Percentiles rank a stretch among this genome's conserved stretches.
These are phyloP conservation scores for Stephania japonica DNA, from an alignment of 164 flowering plant genomes.

Conservation along the genomic window DNA sequence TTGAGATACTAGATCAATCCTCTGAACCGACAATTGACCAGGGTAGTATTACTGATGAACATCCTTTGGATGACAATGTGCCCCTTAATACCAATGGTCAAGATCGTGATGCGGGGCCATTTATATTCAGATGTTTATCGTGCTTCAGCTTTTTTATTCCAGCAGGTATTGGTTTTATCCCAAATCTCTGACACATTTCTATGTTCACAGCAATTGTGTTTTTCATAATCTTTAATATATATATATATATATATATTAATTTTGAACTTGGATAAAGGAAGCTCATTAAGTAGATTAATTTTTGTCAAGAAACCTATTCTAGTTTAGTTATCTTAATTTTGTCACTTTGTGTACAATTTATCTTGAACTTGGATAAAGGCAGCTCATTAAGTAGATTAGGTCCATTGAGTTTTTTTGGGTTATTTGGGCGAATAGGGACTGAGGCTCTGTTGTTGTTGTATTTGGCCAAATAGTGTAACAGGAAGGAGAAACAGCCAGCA, in stretches of 20 bases:
- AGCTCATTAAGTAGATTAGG: neutral
- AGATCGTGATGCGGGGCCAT: constrained; percentile 28
- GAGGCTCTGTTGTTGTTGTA: too few species aligned
- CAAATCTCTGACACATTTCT: neutral
- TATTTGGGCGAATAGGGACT: too few species aligned
- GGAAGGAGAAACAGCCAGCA: too few species aligned
- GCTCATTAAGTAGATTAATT: neutral
- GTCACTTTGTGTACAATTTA: neutral
- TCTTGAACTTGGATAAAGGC: neutral
- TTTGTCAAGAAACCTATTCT: neutral
- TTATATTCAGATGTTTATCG: constrained; percentile 63
- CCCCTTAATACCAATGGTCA: constrained; percentile 15
- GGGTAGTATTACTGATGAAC: constrained; percentile 6
- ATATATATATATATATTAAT: neutral
- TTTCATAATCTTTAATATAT: neutral
- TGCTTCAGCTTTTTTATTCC: constrained; percentile 73
- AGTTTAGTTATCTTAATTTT: neutral
- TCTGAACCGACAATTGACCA: constrained; percentile 7
- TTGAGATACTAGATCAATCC: constrained; percentile 12
- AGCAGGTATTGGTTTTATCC: constrained; percentile 35
- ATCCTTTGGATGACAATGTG: constrained; percentile 4
- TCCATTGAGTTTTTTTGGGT: neutral
- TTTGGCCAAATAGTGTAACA: too few species aligned
- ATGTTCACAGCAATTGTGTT: neutral
- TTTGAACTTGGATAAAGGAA: neutral